Base-by-base conservation (phyloP, 2,329 filamentous ascomycete species). In the Penicillium sp. region DNA sequence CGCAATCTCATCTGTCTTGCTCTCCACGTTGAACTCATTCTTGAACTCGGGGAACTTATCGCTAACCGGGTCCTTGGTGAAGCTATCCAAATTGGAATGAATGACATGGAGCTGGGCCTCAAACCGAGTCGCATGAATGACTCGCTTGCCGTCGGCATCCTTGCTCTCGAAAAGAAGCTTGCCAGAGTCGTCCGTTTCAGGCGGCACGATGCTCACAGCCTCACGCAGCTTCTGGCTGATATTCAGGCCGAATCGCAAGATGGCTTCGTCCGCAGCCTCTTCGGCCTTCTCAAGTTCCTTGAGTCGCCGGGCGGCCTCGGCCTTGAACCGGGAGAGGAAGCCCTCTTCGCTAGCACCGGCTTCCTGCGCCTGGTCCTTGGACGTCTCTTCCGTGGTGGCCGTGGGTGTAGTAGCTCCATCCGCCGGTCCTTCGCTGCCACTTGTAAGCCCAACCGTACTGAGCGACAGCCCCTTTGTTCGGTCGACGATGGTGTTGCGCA, bases 81-180 rank as follows among this genome's bases (percentile, higher is more conserved):
- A 96, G 68, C 88, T 91, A 62, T 95, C 89, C 40, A 88, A 76
- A 19, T 87, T 90, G 4, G 91, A 93, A 75, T 99, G 95, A 60
- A 99, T 93, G 36, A 96, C 92, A 73, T 99, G 94, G 61, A 99
- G 81, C 77, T 98, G 95, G 0, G 95, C 95, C 71, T 99, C 95
- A 72, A 97, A 94, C 61, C 95, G 85, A 53, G 92, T 96, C 1
- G 92, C 91, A 74, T 99, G 95, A 64, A 98, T 96, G 16, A 98
- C 92, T 56, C 95, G 85, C 81, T 95, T 97, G 27, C 93, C 94
- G 51, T 85, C 83, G 5, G 90, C 87, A 75, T 97, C 94, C 74
- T 94, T 96, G 72, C 91, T 96, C 79, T 98, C 95, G 69, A 98
- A 99, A 4, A 97, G 82, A 35, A 96, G 86, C 50, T 89, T 82